Percentiles rank a stretch among this genome's conserved stretches.
phyloP scores from a whole-genome alignment of 441 rosid genomes.

The Isatis lusitanica region DNA sequence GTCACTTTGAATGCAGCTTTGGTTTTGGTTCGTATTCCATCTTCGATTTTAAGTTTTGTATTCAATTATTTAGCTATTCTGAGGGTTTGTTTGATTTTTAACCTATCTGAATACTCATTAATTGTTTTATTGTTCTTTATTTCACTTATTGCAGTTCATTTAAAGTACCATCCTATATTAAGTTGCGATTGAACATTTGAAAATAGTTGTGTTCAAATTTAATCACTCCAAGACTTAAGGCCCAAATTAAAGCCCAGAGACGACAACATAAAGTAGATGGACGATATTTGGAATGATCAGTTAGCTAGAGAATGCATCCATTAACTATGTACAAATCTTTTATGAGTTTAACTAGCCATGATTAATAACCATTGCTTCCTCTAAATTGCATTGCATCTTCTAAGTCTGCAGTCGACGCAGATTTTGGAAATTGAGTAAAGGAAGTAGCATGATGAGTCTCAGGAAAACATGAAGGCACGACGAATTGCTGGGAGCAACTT shows the following conservation, averaged over 20 bases:
- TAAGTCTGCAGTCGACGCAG: conserved; percentile 2
- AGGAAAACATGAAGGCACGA: conserved; percentile 21
- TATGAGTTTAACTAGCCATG: neutral
- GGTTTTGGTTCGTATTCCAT: too few relatives aligned
- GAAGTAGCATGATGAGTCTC: conserved; percentile 30
- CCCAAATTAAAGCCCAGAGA: neutral
- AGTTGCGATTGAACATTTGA: neutral
- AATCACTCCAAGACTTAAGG: neutral
- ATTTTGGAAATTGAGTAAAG: conserved; percentile 14
- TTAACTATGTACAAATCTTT: conserved; percentile 1
- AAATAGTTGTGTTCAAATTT: neutral
- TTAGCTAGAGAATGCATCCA: conserved; percentile 2
- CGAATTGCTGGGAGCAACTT: conserved; percentile 3
- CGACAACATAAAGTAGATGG: neutral
- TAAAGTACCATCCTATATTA: too few relatives aligned
- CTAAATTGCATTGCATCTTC: conserved; percentile 18
- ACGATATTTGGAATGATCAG: neutral
- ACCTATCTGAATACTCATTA: too few relatives aligned
- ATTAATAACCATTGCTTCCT: conserved; percentile 23
- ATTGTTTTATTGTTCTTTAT: too few relatives aligned
- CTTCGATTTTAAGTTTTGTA: too few relatives aligned
- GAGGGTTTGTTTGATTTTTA: too few relatives aligned
- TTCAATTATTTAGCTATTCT: too few relatives aligned
- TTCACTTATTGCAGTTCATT: too few relatives aligned
- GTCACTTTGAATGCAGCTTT: too few relatives aligned